A percentile compares a stretch with the other conserved stretches of the same genome.
Conservation (phyloP, 225 moss, liverwort and hornwort species). For the Pleurozium schreberi region DNA sequence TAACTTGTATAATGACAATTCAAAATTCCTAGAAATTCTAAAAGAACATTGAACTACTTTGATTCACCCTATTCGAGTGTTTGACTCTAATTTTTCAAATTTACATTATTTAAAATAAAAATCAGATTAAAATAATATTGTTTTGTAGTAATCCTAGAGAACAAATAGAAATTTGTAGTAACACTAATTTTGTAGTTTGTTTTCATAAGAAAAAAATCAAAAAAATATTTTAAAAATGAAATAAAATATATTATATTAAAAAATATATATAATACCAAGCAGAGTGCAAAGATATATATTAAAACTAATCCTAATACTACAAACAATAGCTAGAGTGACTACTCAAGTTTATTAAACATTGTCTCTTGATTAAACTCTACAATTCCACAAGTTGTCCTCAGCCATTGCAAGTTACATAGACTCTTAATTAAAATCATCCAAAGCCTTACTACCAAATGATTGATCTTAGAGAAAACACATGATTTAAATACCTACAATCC, state of each 20-base stretch:
- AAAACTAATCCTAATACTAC: background rate
- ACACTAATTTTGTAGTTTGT: background rate
- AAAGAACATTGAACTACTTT: background rate
- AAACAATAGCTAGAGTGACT: background rate
- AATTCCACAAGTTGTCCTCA: background rate
- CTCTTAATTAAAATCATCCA: fast-evolving
- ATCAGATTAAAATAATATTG: background rate
- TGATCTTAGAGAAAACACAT: background rate
- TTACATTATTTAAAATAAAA: background rate
- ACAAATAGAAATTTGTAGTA: background rate
- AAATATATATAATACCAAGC: background rate
- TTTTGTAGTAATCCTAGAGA: background rate
- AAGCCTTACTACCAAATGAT: fast-evolving
- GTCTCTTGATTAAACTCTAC: background rate
- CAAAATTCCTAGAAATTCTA: no score
- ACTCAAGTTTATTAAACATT: background rate
- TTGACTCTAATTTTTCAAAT: background rate
- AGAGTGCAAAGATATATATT: background rate
- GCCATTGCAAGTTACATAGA: background rate
- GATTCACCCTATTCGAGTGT: fast-evolving
- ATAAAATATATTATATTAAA: fast-evolving
- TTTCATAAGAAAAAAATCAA: background rate
- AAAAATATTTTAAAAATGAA: no score
- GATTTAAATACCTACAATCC: background rate
- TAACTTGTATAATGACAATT: background rate